Base-by-base conservation (phyloP, 768 basidiomycete genomes). In the Gymnopilus junonius region DNA sequence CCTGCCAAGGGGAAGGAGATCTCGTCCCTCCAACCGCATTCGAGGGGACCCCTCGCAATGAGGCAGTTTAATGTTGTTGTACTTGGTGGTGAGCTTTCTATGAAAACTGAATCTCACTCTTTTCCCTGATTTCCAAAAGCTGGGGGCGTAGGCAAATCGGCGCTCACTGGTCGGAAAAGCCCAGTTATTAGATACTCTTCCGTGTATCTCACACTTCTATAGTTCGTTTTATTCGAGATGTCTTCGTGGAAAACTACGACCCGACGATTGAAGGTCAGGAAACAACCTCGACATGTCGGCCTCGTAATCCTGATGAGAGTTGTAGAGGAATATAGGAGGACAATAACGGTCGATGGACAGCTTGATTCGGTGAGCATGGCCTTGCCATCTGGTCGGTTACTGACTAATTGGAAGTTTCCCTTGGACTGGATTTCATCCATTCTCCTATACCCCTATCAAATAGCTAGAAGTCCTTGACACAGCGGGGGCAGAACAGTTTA, bases 71-170 rank as follows among this genome's bases (percentile, higher is more conserved):
- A 86, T 73, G 86, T 89, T 23, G 92, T 93, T 61, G 90, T 94
- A 46, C 87, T 94, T 55, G 92, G 92, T 69, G 92, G 92, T 91
- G 69, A 65, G 84, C 66, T 39, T 25, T 48, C 31, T 59, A 59
- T 54, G 55, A 57, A 40, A 57, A 54, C 56, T 62, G 25, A n/a
- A 34, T 62, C 40, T 25, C 59, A 59, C 62, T 48, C 21, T 55
- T 57, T 48, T 35, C 50, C 32, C 48, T 55, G 57, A 68, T 58
- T 58, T 23, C 65, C 54, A 58, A 53, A 67, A 93, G 92, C 92
- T 71, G 93, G 93, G 70, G 93, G 93, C 23, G 93, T 95, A 57
- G 93, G 93, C 51, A 95, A 95, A 76, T 94, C 92, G 25, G 92
- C 93, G 12, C 80, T 95, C 34, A 93, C 92, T 71, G 82, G 85